Base-by-base conservation (phyloP, 495 filamentous ascomycete genomes). In the Staphylotrichum longicolle region DNA sequence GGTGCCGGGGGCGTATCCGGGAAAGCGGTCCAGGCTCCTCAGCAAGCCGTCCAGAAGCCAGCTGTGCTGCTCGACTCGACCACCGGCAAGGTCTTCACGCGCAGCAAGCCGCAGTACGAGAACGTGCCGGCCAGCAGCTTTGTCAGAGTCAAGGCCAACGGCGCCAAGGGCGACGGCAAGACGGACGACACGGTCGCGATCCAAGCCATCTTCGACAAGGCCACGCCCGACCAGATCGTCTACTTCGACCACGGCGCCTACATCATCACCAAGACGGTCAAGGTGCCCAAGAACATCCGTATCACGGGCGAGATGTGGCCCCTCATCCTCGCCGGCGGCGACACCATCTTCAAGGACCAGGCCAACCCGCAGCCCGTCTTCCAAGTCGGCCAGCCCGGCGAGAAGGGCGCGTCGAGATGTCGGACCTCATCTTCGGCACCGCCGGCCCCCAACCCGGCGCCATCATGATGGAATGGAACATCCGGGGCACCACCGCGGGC, bases 161-260 rank as follows among this genome's bases (percentile, higher is more conserved):
- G 92, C 47, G 91, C 90, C 65, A 88, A 85, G 72, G 93, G 93
- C 67, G 91, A 90, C 72, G 88, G 88, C 37, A 65, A 70, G 27
- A 83, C 86, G 30, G 88, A 91, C 63, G 88, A 90, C 63, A 88
- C 86, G 8, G 79, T 76, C 0, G 83, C 80, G 15, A 82, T 98
- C 68, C 91, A 98, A 69, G 72, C 77, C 42, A 78, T 88, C 40
- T 80, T 93, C 46, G 80, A 93, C 71, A 83, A 77, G 58, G 86
- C 77, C 14, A 75, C 75, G 12, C 63, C 76, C 7, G 78, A 78
- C 57, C 85, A 93, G 49, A 76, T 97, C 54, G 82, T 96, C 58
- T 98, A 90, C 81, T 95, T 98, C 70, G 90, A 95, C 72, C 89
- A 95, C 68, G 93, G 93, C 52, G 86, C 88, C 34, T 98, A 96